Evolutionary conservation across 2,329 filamentous ascomycete genomes (phyloP), one percentile per base, ranked within the genome.

Genomic region (Penicillium sp.): DNA sequence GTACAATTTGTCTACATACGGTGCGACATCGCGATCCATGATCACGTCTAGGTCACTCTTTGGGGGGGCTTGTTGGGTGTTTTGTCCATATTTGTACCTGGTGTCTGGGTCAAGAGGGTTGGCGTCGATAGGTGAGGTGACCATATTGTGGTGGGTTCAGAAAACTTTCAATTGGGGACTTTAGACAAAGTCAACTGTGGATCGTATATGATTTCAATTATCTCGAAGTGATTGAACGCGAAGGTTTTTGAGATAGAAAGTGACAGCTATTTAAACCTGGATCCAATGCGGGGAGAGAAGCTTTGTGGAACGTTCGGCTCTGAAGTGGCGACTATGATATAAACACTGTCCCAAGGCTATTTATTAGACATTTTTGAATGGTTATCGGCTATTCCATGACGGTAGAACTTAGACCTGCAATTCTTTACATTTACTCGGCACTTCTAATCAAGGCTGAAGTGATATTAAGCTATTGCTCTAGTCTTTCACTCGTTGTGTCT

Each of bases 71-170:
- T 52, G 25, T 35, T n/a, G 25, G 22, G 6, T 26, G 35, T 14
- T 37, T 49, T 37, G 23, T 20, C 27, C 37, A 29, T 31, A 57
- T 41, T 56, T 55, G 18, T 65, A 54, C 15, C 50, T 48, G 15
- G 54, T 53, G 26, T 51, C 60, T 12, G 63, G 62, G 18, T 63
- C 62, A 5, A 65, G 52, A 9, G 63, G 61, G 37, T 64, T 60
- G 9, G 56, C 52, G 33, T 64, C 54, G 14, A 54, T 57, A 25
- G 48, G 54, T 2, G 60, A 60, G 27, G 45, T 51, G 29, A 60
- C 60, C 62, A 65, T 62, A 6, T 15, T 60, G 59, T 31, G 6
- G 27, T 23, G 11, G 9, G 42, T 41, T 1, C 27, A 14, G 26
- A 29, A 20, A n/a, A 14, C 31, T 23, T 47, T 11, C 18, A 18